Evolutionary conservation across 208 protist genomes (phyloP).

Genomic region (Trypanosoma rangeli): DNA sequence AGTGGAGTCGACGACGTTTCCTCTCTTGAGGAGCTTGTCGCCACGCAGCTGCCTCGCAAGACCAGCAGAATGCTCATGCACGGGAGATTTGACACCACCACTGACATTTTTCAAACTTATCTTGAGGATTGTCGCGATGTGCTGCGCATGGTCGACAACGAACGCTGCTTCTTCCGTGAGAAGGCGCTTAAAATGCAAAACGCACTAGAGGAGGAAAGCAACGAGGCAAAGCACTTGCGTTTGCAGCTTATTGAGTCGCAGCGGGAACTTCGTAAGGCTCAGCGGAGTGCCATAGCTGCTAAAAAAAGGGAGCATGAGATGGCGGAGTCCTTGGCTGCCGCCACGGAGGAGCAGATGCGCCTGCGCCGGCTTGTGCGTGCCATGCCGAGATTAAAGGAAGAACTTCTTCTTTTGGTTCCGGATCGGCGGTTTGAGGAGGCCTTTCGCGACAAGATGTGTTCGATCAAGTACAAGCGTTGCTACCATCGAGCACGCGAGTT

Average conservation of each 20-base stretch:
- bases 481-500: slow-evolving; percentile 22
- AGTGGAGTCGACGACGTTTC: no score
- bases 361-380: slow-evolving; percentile 54
- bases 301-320: slow-evolving; percentile 20
- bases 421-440: slow-evolving; percentile 77
- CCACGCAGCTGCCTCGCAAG: no score
- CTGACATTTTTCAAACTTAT: slow-evolving; percentile 24
- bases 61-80: no score
- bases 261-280: slow-evolving; percentile 25
- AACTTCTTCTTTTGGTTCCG: slow-evolving; percentile 39
- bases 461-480: slow-evolving; percentile 40
- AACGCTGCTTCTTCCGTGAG: slow-evolving; percentile 41
- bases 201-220: slow-evolving; percentile 24
- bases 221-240: slow-evolving; percentile 26
- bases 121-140: slow-evolving; percentile 44
- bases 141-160: slow-evolving; percentile 55
- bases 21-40: no score
- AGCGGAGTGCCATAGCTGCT: slow-evolving; percentile 22
- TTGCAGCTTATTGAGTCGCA: slow-evolving; percentile 34
- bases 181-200: slow-evolving; percentile 29
- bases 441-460: slow-evolving; percentile 74
- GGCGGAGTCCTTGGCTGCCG: slow-evolving; percentile 25
- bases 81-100: not conserved
- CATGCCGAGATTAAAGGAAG: slow-evolving; percentile 17
- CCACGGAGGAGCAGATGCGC: slow-evolving; percentile 46